phyloP scores from a whole-genome alignment of 2,329 filamentous ascomycete species.

The Thelonectria olida region DNA sequence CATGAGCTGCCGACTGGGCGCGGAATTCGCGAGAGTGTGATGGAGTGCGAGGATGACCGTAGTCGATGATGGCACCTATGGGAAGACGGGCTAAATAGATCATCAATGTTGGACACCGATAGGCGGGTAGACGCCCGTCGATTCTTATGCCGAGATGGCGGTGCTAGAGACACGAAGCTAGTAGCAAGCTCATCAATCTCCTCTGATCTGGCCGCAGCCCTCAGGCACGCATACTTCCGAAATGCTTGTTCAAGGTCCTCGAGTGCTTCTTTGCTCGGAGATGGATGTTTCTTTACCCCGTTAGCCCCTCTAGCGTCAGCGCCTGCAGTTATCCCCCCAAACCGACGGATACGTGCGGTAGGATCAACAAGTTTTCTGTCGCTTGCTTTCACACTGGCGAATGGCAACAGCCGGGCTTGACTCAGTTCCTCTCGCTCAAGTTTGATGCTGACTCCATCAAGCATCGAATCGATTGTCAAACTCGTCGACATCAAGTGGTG shows the following conservation, averaged over 20 bases:
- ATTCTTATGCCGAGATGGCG: slow-evolving; percentile 42
- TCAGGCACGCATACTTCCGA: slow-evolving; percentile 41
- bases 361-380: slow-evolving; percentile 16
- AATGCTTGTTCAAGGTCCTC: slow-evolving; percentile 50
- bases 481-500: slow-evolving; percentile 4
- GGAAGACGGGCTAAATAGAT: slow-evolving; percentile 12
- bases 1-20: slow-evolving; percentile 27
- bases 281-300: slow-evolving; percentile 55
- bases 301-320: slow-evolving; percentile 14
- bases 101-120: slow-evolving; percentile 25
- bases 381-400: not conserved
- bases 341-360: slow-evolving; percentile 15
- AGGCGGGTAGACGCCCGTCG: slow-evolving; percentile 28
- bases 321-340: not conserved
- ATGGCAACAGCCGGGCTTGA: not conserved
- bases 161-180: slow-evolving; percentile 21
- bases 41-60: slow-evolving; percentile 27
- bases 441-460: slow-evolving; percentile 1
- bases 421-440: not conserved
- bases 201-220: slow-evolving; percentile 23
- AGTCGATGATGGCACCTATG: slow-evolving; percentile 19
- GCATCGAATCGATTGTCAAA: slow-evolving; percentile 1
- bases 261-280: slow-evolving; percentile 53
- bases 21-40: slow-evolving; percentile 3
- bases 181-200: slow-evolving; percentile 45